phyloP scores from a whole-genome alignment of 441 rosid genomes.

The Theobroma grandiflorum region DNA sequence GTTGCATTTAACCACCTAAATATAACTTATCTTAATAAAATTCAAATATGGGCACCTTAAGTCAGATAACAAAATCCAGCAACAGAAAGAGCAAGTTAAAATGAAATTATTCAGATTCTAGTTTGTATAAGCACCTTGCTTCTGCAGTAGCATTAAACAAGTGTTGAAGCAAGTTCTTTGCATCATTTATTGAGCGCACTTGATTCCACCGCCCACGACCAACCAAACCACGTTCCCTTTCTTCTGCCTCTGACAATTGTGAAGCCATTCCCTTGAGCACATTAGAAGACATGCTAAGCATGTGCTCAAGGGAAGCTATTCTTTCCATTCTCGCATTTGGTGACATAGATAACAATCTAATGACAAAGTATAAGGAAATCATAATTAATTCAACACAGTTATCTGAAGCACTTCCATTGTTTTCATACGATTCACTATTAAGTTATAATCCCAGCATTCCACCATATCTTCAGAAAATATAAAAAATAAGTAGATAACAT shows the following conservation, averaged over 20 bases:
- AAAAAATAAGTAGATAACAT: neutral
- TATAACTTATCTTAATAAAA: conserved; percentile 5
- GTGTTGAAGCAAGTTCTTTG: conserved; percentile 72
- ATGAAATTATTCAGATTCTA: conserved; percentile 22
- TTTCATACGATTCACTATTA: neutral
- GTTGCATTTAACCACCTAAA: conserved; percentile 6
- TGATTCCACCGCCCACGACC: conserved; percentile 69
- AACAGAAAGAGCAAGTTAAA: conserved; percentile 3
- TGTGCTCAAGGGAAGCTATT: conserved; percentile 64
- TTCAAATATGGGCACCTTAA: neutral
- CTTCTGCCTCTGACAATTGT: conserved; percentile 79
- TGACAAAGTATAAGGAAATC: conserved; percentile 36
- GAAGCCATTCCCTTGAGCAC: conserved; percentile 69
- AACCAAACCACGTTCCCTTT: conserved; percentile 58
- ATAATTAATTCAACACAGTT: conserved; percentile 11
- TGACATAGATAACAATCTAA: conserved; percentile 60
- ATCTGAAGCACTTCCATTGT: conserved; percentile 18
- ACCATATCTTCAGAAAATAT: neutral
- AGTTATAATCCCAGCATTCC: conserved; percentile 1
- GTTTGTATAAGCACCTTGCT: conserved; percentile 53
- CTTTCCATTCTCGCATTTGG: conserved; percentile 65
- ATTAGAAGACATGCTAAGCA: conserved; percentile 70
- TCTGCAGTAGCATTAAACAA: conserved; percentile 62
- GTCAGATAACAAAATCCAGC: neutral
- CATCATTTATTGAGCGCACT: conserved; percentile 63